phyloP scores from a whole-genome alignment of 2,329 filamentous ascomycete species.

The Botryotinia globosa region DNA sequence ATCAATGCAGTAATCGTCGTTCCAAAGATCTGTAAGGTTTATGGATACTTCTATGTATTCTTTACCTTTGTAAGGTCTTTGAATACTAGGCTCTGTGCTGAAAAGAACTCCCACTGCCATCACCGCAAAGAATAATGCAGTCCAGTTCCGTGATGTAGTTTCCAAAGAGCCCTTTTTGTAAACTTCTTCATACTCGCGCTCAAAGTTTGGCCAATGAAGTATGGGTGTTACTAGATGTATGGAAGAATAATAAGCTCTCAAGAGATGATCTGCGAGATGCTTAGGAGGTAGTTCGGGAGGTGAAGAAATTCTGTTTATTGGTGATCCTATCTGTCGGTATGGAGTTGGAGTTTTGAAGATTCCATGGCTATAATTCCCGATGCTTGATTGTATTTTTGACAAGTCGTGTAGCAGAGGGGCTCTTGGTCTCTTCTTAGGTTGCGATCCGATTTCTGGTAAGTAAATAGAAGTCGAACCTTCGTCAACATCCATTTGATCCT shows the following conservation, averaged over 20 bases:
- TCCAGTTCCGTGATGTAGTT: constrained; percentile 65
- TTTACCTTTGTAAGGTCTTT: constrained; percentile 53
- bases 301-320: constrained; percentile 50
- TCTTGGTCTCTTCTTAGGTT: constrained; percentile 61
- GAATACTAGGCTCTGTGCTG: constrained; percentile 55
- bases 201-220: constrained; percentile 83
- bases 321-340: constrained; percentile 55
- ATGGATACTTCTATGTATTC: constrained; percentile 71
- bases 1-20: constrained; percentile 72
- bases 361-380: constrained; percentile 71
- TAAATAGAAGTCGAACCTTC: constrained; percentile 44
- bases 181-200: constrained; percentile 70
- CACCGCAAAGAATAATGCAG: constrained; percentile 77
- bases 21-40: constrained; percentile 74
- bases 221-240: constrained; percentile 81
- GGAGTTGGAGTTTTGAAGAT: constrained; percentile 75
- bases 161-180: constrained; percentile 64
- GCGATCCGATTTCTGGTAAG: constrained; percentile 63
- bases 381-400: constrained; percentile 66
- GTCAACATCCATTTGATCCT: constrained; percentile 46
- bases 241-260: constrained; percentile 72
- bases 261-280: constrained; percentile 65
- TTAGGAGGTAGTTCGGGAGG: constrained; percentile 69
- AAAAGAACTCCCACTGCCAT: constrained; percentile 81
- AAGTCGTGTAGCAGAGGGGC: constrained; percentile 65